Evolutionary conservation across 768 basidiomycete genomes (phyloP).

Genomic region (Chalciporus piperatus): DNA sequence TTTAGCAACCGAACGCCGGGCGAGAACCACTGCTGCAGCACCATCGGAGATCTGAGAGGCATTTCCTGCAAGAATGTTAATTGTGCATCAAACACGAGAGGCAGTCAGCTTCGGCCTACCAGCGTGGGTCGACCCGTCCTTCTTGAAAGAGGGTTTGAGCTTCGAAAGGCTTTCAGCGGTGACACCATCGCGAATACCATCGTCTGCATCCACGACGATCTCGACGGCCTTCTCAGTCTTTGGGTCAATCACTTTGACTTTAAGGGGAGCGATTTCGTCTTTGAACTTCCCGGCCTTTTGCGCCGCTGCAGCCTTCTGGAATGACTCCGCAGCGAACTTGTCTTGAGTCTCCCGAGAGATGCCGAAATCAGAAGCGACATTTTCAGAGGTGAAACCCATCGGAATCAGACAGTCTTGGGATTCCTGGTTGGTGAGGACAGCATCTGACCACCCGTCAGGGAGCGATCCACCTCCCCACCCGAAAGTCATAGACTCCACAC

Average conservation of each 20-base stretch:
- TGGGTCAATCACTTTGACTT: constrained; percentile 64
- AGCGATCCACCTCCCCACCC: constrained; percentile 62
- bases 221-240: constrained; percentile 67
- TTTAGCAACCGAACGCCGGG: constrained; percentile 76
- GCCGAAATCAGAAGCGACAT: constrained; percentile 75
- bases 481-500: constrained; percentile 88
- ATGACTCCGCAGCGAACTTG: constrained; percentile 78
- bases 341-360: constrained; percentile 80
- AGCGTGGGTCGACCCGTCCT: constrained; percentile 75
- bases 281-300: constrained; percentile 80
- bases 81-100: constrained; percentile 1
- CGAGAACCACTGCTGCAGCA: constrained; percentile 84
- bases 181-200: constrained; percentile 84
- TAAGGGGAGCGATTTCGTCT: constrained; percentile 81
- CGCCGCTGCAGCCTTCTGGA: constrained; percentile 80
- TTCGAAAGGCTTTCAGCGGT: constrained; percentile 75
- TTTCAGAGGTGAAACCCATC: constrained; percentile 95
- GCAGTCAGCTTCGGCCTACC: constrained; percentile 36
- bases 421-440: constrained; percentile 61
- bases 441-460: constrained; percentile 59
- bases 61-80: constrained; percentile 46
- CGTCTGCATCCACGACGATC: constrained; percentile 74
- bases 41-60: constrained; percentile 91
- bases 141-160: constrained; percentile 82
- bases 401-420: constrained; percentile 81